These are phyloP conservation scores for Westerdykella ornata DNA, from an alignment of 2,329 filamentous ascomycete species.

Conservation along the genomic window DNA sequence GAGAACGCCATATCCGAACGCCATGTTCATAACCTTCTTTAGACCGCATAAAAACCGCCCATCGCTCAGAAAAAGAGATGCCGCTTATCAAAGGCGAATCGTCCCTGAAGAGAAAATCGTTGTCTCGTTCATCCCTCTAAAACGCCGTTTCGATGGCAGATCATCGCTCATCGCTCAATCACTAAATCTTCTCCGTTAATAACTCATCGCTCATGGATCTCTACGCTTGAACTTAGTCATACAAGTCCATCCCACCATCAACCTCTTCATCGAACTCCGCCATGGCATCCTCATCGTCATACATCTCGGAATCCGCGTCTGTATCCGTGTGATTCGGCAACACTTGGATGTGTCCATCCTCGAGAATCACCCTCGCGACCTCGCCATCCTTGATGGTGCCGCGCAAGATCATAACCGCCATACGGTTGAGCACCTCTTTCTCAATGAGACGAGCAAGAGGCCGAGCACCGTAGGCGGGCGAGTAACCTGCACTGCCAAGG, in stretches of 20 bases:
- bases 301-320: slow-evolving; percentile 64
- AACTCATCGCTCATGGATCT: no score
- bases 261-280: slow-evolving; percentile 56
- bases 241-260: slow-evolving; percentile 56
- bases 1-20: no score
- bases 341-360: slow-evolving; percentile 73
- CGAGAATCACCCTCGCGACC: slow-evolving; percentile 67
- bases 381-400: slow-evolving; percentile 83
- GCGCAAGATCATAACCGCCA: slow-evolving; percentile 85
- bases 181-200: no score
- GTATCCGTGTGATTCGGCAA: slow-evolving; percentile 72
- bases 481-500: slow-evolving; percentile 85
- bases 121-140: no score
- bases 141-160: no score
- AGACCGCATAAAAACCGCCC: no score
- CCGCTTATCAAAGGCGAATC: no score
- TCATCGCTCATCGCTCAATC: no score
- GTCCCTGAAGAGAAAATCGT: no score
- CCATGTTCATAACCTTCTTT: no score
- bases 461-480: slow-evolving; percentile 87
- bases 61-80: no score
- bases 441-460: slow-evolving; percentile 87
- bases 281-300: slow-evolving; percentile 67
- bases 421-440: slow-evolving; percentile 89
- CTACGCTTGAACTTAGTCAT: slow-evolving; percentile 43